phyloP scores from a whole-genome alignment of 2,329 filamentous ascomycete genomes.

The Didymella segeticola region DNA sequence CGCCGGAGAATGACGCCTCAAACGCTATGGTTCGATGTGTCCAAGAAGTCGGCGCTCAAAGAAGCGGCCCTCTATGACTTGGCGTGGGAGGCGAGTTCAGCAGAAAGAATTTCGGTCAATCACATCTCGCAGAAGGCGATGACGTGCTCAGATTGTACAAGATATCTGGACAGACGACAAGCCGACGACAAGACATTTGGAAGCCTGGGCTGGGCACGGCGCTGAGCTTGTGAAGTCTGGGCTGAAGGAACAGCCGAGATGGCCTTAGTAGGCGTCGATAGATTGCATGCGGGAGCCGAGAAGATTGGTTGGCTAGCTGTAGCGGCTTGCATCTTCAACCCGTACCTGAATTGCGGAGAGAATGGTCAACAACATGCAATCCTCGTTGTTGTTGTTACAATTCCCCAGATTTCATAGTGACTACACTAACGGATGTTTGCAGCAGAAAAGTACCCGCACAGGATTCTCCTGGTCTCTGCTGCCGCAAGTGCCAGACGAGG shows the following conservation, averaged over 20 bases:
- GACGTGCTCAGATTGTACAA: conserved; percentile 27
- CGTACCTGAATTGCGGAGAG: conserved; percentile 3
- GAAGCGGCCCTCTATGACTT: conserved; percentile 26
- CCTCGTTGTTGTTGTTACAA: neutral
- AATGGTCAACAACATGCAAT: neutral
- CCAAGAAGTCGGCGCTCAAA: conserved; percentile 21
- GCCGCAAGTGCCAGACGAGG: conserved; percentile 4
- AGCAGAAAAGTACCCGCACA: neutral
- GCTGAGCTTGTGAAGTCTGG: conserved; percentile 42
- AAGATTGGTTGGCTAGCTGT: conserved; percentile 18
- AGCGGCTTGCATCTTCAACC: neutral
- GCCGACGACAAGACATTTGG: conserved; percentile 28
- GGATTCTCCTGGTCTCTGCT: neutral
- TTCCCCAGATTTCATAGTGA: conserved; percentile 4
- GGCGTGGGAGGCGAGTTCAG: conserved; percentile 26
- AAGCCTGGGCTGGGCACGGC: conserved; percentile 27
- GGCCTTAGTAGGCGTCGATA: conserved; percentile 27
- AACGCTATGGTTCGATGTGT: conserved; percentile 22
- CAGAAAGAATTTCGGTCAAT: conserved; percentile 25
- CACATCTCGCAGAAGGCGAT: conserved; percentile 24
- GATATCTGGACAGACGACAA: conserved; percentile 19
- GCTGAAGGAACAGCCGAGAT: conserved; percentile 24
- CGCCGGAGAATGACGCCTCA: conserved; percentile 25
- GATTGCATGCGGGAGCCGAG: conserved; percentile 17
- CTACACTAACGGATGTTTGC: neutral